Conservation (phyloP, 768 basidiomycete species). For the Naganishia vaughanmartiniae region DNA sequence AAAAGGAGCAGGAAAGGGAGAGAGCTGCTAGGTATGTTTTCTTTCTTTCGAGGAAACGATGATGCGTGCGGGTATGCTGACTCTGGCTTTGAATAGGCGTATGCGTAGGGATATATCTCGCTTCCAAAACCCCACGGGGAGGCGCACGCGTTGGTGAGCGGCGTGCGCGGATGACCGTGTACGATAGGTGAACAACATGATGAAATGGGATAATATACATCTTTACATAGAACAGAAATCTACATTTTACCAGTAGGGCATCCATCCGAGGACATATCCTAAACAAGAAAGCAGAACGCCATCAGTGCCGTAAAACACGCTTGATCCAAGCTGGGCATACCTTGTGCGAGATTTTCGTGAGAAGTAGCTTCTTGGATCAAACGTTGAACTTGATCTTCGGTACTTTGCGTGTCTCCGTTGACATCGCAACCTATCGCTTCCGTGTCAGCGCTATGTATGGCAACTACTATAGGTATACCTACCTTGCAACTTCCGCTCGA, state of each 20-base stretch:
- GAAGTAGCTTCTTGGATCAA: constrained; percentile 48
- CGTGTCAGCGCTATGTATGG: constrained; percentile 14
- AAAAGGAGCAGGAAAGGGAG: constrained; percentile 41
- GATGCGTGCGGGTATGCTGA: not conserved
- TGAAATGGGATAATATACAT: not conserved
- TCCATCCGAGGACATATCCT: constrained; percentile 14
- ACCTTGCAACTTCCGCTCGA: constrained; percentile 49
- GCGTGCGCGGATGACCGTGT: too few species aligned
- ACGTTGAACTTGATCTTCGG: constrained; percentile 46
- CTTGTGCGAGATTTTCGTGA: constrained; percentile 48
- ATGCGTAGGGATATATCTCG: constrained; percentile 14
- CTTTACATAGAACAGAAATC: not conserved
- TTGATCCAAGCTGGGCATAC: constrained; percentile 30
- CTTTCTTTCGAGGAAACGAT: not conserved
- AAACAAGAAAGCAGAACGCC: not conserved
- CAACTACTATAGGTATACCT: not conserved
- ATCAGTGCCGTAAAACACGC: not conserved
- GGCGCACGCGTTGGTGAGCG: constrained; percentile 10
- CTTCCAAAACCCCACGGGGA: constrained; percentile 12
- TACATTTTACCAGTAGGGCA: constrained; percentile 11
- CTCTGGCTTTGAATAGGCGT: not conserved
- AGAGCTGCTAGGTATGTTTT: constrained; percentile 16
- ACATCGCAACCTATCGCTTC: not conserved
- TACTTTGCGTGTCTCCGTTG: constrained; percentile 14
- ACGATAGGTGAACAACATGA: not conserved